A percentile compares a stretch with the other conserved stretches of the same genome.
These are phyloP conservation scores for Neocallimastix lanati DNA, from an alignment of 192 early-diverging fungal genomes.

Conservation along the genomic window DNA sequence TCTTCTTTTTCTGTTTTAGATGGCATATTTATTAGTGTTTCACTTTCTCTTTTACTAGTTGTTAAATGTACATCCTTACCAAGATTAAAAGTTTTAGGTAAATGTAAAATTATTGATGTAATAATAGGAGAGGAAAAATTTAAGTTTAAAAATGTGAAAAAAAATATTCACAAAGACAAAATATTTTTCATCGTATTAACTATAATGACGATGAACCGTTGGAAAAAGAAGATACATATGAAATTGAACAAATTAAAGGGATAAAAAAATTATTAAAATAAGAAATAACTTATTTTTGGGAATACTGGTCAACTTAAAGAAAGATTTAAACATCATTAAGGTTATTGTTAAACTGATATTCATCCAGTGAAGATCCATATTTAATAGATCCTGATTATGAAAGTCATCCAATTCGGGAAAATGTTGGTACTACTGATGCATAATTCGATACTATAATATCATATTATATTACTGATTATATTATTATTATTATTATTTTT, in stretches of 20 bases:
- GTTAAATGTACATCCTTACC: slow-evolving; percentile 79
- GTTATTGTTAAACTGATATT: slow-evolving; percentile 80
- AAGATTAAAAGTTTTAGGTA: slow-evolving; percentile 54
- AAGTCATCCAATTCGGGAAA: slow-evolving; percentile 17
- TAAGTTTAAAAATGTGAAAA: not conserved
- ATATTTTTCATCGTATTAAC: slow-evolving; percentile 1
- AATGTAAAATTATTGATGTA: not conserved
- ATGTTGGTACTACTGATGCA: slow-evolving; percentile 78
- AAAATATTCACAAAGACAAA: not conserved
- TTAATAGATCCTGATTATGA: not conserved
- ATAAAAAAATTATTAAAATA: slow-evolving; percentile 66
- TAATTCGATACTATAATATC: no score
- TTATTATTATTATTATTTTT: no score
- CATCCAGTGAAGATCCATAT: slow-evolving; percentile 78
- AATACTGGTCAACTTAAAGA: slow-evolving; percentile 94
- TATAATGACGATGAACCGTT: not conserved
- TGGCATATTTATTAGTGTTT: slow-evolving; percentile 80
- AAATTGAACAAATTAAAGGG: slow-evolving; percentile 64
- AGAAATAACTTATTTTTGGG: slow-evolving; percentile 89
- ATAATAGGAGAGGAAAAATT: not conserved
- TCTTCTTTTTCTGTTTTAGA: slow-evolving; percentile 76
- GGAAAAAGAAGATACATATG: slow-evolving; percentile 7
- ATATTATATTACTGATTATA: no score
- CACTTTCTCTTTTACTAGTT: slow-evolving; percentile 71
- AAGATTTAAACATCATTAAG: slow-evolving; percentile 75